A percentile compares a stretch with the other conserved stretches of the same genome.
phyloP scores from a whole-genome alignment of 306 rosid genomes.

The Hylodesmum podocarpum region DNA sequence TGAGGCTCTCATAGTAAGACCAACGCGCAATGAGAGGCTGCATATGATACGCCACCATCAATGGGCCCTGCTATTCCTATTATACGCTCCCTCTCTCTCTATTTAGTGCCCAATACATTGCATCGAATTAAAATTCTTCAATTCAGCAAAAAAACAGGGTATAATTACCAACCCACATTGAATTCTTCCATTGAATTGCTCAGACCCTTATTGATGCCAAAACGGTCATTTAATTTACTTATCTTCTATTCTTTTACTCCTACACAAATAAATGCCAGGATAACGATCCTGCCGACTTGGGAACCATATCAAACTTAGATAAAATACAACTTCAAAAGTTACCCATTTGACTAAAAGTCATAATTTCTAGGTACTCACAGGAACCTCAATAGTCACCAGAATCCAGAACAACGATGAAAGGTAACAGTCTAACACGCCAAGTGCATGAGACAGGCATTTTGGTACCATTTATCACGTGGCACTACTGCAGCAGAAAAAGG shows the following conservation, averaged over 20 bases:
- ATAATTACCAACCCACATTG: conserved; percentile 3
- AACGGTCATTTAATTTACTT: not conserved
- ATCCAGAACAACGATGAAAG: conserved; percentile 2
- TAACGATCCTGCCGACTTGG: not conserved
- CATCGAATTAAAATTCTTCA: conserved; percentile 15
- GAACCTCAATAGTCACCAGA: not conserved
- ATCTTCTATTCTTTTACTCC: not conserved
- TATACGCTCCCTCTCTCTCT: not conserved
- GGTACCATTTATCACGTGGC: conserved; percentile 23
- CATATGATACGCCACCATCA: not conserved
- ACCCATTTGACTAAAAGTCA: not conserved
- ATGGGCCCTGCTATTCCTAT: conserved; percentile 10
- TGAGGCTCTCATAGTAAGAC: conserved; percentile 20
- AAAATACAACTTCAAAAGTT: not conserved
- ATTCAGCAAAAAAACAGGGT: not conserved
- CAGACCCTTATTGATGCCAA: not conserved
- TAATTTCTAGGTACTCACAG: not conserved
- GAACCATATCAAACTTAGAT: not conserved
- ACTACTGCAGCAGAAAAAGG: conserved; percentile 17
- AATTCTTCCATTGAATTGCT: not conserved
- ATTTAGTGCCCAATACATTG: not conserved
- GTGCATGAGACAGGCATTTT: conserved; percentile 5
- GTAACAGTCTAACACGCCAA: not conserved
- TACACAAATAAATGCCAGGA: not conserved
- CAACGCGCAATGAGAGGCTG: not conserved